A percentile compares a stretch with the other conserved stretches of the same genome.
phyloP scores from a whole-genome alignment of 2,329 filamentous ascomycete species.

The Talaromyces atroroseus region DNA sequence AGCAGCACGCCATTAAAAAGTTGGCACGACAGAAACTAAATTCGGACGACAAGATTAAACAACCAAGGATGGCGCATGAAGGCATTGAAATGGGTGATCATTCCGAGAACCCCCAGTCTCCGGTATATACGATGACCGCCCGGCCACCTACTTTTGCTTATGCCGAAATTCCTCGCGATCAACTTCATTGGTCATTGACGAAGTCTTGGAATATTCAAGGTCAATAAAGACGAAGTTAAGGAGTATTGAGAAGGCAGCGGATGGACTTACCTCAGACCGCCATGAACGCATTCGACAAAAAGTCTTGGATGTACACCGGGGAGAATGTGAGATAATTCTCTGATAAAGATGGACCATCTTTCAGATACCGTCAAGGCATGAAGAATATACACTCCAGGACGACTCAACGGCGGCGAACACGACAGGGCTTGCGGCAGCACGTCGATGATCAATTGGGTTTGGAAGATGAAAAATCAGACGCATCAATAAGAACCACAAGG shows the following conservation, averaged over 20 bases:
- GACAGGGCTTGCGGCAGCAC: too few species aligned
- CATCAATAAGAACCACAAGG: too few species aligned
- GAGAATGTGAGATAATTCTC: background rate
- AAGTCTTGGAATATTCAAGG: background rate
- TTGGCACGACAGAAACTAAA: background rate
- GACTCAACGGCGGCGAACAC: too few species aligned
- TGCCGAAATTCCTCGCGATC: background rate
- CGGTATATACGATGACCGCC: too few species aligned
- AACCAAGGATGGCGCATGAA: background rate
- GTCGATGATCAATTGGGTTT: too few species aligned
- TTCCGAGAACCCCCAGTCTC: background rate
- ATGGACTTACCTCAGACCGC: background rate
- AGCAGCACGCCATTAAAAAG: background rate
- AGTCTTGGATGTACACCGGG: background rate
- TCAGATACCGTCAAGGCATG: too few species aligned
- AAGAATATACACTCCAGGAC: too few species aligned
- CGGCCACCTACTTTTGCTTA: too few species aligned
- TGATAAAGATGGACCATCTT: background rate
- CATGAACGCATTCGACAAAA: background rate
- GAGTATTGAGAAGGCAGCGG: background rate
- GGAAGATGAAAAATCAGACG: too few species aligned
- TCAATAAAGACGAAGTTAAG: background rate
- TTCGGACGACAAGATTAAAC: background rate
- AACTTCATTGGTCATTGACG: background rate
- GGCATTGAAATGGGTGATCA: background rate